A percentile compares a stretch with the other conserved stretches of the same genome.
phyloP scores from a whole-genome alignment of 768 basidiomycete species.

The Naganishia kalamii region DNA sequence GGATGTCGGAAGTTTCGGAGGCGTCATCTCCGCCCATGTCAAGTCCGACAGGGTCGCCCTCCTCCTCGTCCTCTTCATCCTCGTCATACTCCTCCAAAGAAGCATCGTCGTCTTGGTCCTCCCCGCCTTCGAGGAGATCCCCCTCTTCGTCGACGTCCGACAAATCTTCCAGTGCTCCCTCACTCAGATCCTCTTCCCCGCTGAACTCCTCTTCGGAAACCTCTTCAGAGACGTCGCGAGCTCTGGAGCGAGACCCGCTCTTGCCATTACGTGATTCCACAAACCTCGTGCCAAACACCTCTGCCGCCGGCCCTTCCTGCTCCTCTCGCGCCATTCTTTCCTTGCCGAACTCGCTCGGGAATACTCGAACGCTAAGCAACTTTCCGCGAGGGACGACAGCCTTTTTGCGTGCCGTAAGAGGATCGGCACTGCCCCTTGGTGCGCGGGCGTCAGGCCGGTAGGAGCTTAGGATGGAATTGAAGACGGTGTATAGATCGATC shows the following conservation, averaged over 20 bases:
- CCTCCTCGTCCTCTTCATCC: constrained; percentile 28
- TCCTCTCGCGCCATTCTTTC: constrained; percentile 79
- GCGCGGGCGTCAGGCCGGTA: constrained; percentile 39
- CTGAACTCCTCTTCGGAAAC: background rate
- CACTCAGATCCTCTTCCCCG: constrained; percentile 15
- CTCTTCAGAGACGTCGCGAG: constrained; percentile 9
- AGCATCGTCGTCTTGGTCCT: constrained; percentile 57
- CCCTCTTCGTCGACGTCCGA: constrained; percentile 24
- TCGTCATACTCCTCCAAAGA: constrained; percentile 26
- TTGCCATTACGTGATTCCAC: constrained; percentile 1
- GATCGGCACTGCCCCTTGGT: constrained; percentile 49
- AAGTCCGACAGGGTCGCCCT: constrained; percentile 24
- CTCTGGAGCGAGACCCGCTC: background rate
- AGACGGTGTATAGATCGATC: constrained; percentile 81
- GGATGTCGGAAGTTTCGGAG: constrained; percentile 46
- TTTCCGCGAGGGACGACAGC: constrained; percentile 53
- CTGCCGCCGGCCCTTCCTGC: constrained; percentile 76
- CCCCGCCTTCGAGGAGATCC: constrained; percentile 48
- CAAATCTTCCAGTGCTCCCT: constrained; percentile 28
- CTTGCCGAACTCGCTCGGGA: constrained; percentile 90
- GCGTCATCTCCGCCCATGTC: constrained; percentile 37
- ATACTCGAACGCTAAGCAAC: constrained; percentile 71
- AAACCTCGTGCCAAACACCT: constrained; percentile 56
- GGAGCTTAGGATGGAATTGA: constrained; percentile 70
- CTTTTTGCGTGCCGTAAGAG: constrained; percentile 30